Evolutionary conservation across 2,329 filamentous ascomycete genomes (phyloP), one percentile per base, ranked within the genome.

Genomic region (Intubia oerlemansii): DNA sequence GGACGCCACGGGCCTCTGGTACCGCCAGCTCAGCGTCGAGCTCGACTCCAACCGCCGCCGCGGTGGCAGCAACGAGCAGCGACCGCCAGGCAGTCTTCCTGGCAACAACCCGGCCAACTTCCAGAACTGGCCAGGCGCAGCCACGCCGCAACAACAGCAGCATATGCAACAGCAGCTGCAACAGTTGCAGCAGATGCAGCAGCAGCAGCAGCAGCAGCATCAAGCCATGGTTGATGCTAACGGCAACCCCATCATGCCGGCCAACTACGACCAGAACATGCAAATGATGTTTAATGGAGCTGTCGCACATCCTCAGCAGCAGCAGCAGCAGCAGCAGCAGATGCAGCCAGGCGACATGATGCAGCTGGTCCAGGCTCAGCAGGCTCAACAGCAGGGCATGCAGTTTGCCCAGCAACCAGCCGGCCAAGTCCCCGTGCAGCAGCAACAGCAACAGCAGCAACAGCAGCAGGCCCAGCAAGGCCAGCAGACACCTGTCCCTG

Each of bases 31-130:
- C 3, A 63, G 62, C 3, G 56, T 69, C 16, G 61, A 66, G 36
- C 50, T 70, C 13, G 65, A 70, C 32, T 62, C 62, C 9, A 68
- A 68, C 50, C 67, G 68, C 44, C 59, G 63, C 36, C 66, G 66
- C 41, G 53, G 57, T 4, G 49, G 48, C 3, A 62, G 62, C 10
- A 61, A 61, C 6, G 62, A 66, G 37, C 54, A 57, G n/a, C 41
- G n/a, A 44, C 12, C 19, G 19, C 26, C 15, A 4, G 26, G 18
- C 26, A 28, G 44, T 3, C n/a, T n/a, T n/a, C n/a, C n/a, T 43
- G 53, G 29, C 51, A 47, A 11, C 51, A 50, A 28, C 46, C 30
- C 21, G 37, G 35, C 32, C n/a, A 38, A 15, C n/a, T 34, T 27
- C 17, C 32, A 31, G 20, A 28, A 26, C 24, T 14, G 23, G 23